Evolutionary conservation across 1,139 yeast genomes (phyloP), one percentile per base, ranked within the genome.

Genomic region (Kodamaea sp.): DNA sequence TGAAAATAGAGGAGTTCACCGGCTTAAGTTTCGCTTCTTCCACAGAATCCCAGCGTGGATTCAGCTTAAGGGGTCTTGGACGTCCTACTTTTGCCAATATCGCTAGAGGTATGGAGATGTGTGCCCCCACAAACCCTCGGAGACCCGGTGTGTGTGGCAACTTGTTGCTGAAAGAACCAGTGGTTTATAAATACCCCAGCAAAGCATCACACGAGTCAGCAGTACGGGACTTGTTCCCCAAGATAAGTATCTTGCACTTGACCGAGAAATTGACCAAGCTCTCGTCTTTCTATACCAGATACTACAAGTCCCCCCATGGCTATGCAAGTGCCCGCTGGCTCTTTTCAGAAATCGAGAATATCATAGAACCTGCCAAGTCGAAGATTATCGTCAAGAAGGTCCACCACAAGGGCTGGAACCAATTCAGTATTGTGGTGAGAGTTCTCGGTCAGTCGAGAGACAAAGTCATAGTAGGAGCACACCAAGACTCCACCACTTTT

Each of bases 401-500:
- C 9, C 43, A 59, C 11, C 76, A 70, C 43, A 42, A 59, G 4
- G 69, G 64, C 1, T 71, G 75, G 75, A 66, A 64, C 45, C 76
- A 70, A 44, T 68, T 50, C 45, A 66, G 73, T 8, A 61, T 71
- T 16, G 50, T 70, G 28, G 73, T 61, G 7, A 49, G 62, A n/a
- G 65, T 70, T 31, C 67, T 70, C 0, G 76, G 76, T 9, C 39
- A 56, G 30, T 48, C 51, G 9, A 44, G 50, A 5, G 63, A 63
- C 26, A 62, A 62, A 32, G 83, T 90, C 2, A 78, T 90, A 14
- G 76, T 90, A 16, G 97, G 97, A 0, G 84, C 96, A 15, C 97
- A 92, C 61, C 87, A 84, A 54, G 98, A 90, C 56, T 84, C 96
- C 2, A 74, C 81, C 44, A 89, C 88, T 76, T 90, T 20, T 96